phyloP scores from a whole-genome alignment of 2,329 filamentous ascomycete species.

The Alternaria brassicicola region DNA sequence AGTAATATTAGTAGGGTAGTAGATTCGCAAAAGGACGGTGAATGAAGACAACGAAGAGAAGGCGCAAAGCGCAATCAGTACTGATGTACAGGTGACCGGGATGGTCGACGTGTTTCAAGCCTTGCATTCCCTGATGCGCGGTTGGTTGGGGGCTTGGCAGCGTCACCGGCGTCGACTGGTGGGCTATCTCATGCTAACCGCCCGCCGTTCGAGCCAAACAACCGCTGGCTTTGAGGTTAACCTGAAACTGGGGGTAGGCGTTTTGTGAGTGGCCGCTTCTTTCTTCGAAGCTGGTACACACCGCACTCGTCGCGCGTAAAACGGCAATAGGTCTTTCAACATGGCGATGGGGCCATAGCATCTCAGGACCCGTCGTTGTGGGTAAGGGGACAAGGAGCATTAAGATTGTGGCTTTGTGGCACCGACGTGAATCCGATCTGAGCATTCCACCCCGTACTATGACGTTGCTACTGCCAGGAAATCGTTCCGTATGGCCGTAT shows the following conservation, averaged over 20 bases:
- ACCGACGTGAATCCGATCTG: slow-evolving; percentile 13
- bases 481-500: slow-evolving; percentile 2
- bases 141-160: slow-evolving; percentile 12
- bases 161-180: slow-evolving; percentile 15
- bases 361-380: slow-evolving; percentile 9
- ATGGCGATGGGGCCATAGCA: too few species aligned
- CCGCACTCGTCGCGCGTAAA: not conserved
- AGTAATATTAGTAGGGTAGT: not conserved
- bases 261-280: not conserved
- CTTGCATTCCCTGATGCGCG: slow-evolving; percentile 19
- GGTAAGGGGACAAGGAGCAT: slow-evolving; percentile 9
- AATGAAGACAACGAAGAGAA: slow-evolving; percentile 5
- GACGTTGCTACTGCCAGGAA: slow-evolving; percentile 13
- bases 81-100: slow-evolving; percentile 11
- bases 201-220: slow-evolving; percentile 16
- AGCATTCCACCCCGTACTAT: slow-evolving; percentile 13
- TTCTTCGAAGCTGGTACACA: not conserved
- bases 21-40: not conserved
- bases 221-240: not conserved
- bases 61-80: slow-evolving; percentile 3
- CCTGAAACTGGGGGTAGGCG: not conserved
- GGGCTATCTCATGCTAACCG: slow-evolving; percentile 6
- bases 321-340: not conserved
- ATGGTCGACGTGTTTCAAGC: slow-evolving; percentile 20
- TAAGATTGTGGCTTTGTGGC: slow-evolving; percentile 7